These are phyloP conservation scores for Chamaecyparis obtusa DNA, from an alignment of 75 land plant species.

Conservation along the genomic window DNA sequence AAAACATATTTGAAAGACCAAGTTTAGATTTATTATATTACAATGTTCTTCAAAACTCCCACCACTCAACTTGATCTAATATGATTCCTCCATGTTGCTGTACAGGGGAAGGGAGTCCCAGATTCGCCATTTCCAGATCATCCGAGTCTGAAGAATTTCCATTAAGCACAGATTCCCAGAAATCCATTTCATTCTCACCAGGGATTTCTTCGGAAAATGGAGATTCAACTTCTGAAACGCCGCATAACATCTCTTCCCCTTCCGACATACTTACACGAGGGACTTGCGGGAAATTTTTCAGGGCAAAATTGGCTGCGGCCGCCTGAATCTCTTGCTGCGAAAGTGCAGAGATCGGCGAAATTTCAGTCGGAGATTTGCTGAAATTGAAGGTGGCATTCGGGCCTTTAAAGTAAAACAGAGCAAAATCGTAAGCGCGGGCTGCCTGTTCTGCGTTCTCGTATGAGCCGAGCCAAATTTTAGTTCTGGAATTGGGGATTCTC, in stretches of 20 bases:
- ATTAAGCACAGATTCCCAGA: not conserved
- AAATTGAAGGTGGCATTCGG: constrained; percentile 1
- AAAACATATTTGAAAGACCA: no score
- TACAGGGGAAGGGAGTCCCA: not conserved
- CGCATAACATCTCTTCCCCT: not conserved
- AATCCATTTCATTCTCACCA: not conserved
- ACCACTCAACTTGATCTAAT: not conserved
- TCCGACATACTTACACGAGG: not conserved
- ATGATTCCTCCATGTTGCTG: not conserved
- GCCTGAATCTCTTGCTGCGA: not conserved
- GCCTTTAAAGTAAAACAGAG: not conserved
- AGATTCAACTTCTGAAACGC: not conserved
- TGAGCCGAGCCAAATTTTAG: constrained; percentile 9
- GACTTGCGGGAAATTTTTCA: not conserved
- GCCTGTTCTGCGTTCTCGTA: constrained; percentile 14
- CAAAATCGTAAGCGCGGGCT: constrained; percentile 15
- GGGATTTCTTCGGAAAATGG: not conserved
- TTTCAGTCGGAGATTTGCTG: not conserved
- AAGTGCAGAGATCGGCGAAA: not conserved
- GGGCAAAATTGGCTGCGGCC: not conserved
- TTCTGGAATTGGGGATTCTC: constrained; percentile 9
- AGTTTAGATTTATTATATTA: no score
- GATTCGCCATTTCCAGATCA: not conserved
- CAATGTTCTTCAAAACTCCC: not conserved
- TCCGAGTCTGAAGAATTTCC: not conserved